phyloP scores from a whole-genome alignment of 148 eudicot genomes.

The Persicaria maculosa region DNA sequence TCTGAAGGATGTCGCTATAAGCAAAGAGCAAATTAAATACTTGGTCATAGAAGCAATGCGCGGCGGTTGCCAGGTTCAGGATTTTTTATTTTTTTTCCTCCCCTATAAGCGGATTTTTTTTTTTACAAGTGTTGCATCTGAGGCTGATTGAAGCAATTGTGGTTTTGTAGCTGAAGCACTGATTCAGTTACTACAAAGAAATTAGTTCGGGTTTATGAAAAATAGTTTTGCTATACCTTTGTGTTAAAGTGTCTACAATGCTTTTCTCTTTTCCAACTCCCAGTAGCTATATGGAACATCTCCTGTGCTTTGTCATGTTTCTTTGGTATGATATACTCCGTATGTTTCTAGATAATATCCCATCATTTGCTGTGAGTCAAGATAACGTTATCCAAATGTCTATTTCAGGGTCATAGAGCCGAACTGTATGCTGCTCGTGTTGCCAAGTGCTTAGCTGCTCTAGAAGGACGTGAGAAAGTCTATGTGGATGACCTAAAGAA shows the following conservation, averaged over 20 bases:
- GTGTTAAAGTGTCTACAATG: not conserved
- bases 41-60: constrained; percentile 92
- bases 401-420: constrained; percentile 92
- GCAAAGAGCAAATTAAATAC: constrained; percentile 86
- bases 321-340: not conserved
- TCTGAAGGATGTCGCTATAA: constrained; percentile 78
- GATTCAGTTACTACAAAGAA: too few species aligned
- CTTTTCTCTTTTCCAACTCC: not conserved
- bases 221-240: too few species aligned
- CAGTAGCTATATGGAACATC: not conserved
- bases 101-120: not conserved
- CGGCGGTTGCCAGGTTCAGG: constrained; percentile 97
- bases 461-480: constrained; percentile 96
- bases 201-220: too few species aligned
- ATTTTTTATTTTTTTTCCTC: too few species aligned
- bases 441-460: constrained; percentile 89
- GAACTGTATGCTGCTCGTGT: constrained; percentile 96
- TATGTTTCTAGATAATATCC: constrained; percentile 2
- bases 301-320: not conserved
- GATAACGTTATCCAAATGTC: not conserved
- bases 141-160: not conserved
- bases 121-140: not conserved
- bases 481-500: constrained; percentile 88
- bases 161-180: too few species aligned
- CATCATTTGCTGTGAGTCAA: not conserved